These are phyloP conservation scores for Pseudomassariella vexata DNA, from an alignment of 2,329 filamentous ascomycete species.

Conservation along the genomic window DNA sequence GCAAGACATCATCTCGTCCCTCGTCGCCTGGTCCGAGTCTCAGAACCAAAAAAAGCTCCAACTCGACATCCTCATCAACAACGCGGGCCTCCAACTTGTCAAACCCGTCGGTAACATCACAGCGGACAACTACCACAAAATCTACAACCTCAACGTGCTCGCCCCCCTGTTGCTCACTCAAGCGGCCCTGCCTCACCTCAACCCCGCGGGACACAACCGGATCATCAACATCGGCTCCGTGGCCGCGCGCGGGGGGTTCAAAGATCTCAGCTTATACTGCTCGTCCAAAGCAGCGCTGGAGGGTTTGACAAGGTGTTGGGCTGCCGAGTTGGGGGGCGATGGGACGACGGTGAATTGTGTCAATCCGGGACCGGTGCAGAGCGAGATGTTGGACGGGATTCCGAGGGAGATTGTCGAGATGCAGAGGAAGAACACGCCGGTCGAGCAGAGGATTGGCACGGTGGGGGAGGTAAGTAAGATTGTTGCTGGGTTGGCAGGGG, in stretches of 20 bases:
- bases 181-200: constrained; percentile 45
- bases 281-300: constrained; percentile 56
- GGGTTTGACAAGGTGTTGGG: constrained; percentile 52
- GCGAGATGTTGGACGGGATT: constrained; percentile 50
- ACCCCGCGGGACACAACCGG: constrained; percentile 28
- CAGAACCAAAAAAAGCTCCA: constrained; percentile 5
- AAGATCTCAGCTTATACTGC: constrained; percentile 42
- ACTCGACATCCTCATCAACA: constrained; percentile 31
- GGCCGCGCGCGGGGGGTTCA: constrained; percentile 40
- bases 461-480: constrained; percentile 49
- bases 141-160: constrained; percentile 54
- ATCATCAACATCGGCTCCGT: constrained; percentile 57
- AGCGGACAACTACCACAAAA: constrained; percentile 41
- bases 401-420: constrained; percentile 40
- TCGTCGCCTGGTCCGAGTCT: constrained; percentile 17
- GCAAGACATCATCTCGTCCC: constrained; percentile 10
- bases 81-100: constrained; percentile 30
- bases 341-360: constrained; percentile 58
- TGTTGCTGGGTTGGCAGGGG: constrained; percentile 48
- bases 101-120: constrained; percentile 34
- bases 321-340: constrained; percentile 47
- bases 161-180: constrained; percentile 48
- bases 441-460: constrained; percentile 44
- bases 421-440: constrained; percentile 44
- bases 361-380: constrained; percentile 52